phyloP scores from a whole-genome alignment of 1,284 basidiomycete genomes.

The Microbotryum silenes-acaulis region DNA sequence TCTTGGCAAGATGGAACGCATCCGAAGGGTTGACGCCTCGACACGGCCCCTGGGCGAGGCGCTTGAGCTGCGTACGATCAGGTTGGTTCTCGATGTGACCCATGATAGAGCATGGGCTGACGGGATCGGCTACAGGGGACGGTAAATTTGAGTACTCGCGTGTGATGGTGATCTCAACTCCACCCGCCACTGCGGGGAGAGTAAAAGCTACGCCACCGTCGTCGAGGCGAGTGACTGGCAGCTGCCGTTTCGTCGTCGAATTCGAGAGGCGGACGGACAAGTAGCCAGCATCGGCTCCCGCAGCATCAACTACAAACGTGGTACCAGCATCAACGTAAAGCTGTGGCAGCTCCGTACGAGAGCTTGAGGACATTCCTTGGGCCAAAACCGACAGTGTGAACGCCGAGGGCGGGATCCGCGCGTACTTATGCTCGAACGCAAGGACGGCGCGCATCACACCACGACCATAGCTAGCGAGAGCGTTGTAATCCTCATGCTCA shows the following conservation, averaged over 20 bases:
- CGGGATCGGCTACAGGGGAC: background rate
- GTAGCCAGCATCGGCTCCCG: background rate
- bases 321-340: background rate
- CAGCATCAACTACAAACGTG: slow-evolving; percentile 5
- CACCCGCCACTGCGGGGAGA: background rate
- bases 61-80: background rate
- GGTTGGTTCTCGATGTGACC: slow-evolving; percentile 8
- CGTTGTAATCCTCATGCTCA: background rate
- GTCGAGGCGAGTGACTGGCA: background rate
- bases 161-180: background rate
- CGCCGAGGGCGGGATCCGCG: background rate
- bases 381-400: background rate
- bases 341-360: no score
- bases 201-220: slow-evolving; percentile 2
- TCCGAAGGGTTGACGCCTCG: background rate
- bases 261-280: background rate
- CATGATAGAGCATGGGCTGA: slow-evolving; percentile 4
- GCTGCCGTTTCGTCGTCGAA: background rate
- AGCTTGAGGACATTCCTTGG: no score
- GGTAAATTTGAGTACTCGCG: background rate
- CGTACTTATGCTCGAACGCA: background rate
- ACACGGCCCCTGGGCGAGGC: background rate
- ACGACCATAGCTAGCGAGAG: background rate
- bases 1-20: background rate
- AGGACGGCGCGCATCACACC: background rate